A percentile compares a stretch with the other conserved stretches of the same genome.
phyloP scores from a whole-genome alignment of 257 asterid species.

The Cordia subcordata region DNA sequence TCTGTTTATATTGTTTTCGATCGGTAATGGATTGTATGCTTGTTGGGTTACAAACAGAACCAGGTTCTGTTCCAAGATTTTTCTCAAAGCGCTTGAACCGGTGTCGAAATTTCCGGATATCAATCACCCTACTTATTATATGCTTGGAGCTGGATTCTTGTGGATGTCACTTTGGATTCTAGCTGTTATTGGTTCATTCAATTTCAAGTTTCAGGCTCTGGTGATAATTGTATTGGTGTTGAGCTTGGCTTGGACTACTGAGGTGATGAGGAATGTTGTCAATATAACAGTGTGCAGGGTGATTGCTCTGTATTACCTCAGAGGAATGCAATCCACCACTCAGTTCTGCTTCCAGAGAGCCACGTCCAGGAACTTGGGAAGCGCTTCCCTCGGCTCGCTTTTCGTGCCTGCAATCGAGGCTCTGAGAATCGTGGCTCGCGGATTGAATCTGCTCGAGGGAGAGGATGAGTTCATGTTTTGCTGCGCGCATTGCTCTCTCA shows the following conservation, averaged over 20 bases:
- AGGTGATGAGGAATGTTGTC: constrained; percentile 97
- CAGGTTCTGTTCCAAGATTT: constrained; percentile 62
- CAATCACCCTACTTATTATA: constrained; percentile 71
- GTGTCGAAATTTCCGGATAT: constrained; percentile 65
- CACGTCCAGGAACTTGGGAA: constrained; percentile 70
- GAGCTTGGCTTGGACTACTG: constrained; percentile 87
- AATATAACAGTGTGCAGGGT: constrained; percentile 77
- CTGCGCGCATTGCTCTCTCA: constrained; percentile 92
- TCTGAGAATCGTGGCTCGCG: constrained; percentile 80
- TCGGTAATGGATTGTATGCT: constrained; percentile 86
- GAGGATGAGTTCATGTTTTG: constrained; percentile 98
- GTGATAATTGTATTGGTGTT: constrained; percentile 48
- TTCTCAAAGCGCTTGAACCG: constrained; percentile 74
- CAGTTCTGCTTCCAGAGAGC: constrained; percentile 90
- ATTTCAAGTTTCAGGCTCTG: constrained; percentile 65
- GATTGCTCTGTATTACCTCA: constrained; percentile 78
- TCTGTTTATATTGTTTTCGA: constrained; percentile 52
- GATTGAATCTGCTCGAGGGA: constrained; percentile 83
- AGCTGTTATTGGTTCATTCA: constrained; percentile 79
- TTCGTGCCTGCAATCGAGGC: constrained; percentile 87
- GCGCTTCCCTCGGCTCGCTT: constrained; percentile 88
- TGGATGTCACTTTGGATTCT: constrained; percentile 95
- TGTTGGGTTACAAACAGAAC: constrained; percentile 92
- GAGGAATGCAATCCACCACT: constrained; percentile 90
- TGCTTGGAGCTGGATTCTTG: constrained; percentile 79